Base-by-base conservation (phyloP, 2,329 filamentous ascomycete genomes). In the Aschersonia sp. region DNA sequence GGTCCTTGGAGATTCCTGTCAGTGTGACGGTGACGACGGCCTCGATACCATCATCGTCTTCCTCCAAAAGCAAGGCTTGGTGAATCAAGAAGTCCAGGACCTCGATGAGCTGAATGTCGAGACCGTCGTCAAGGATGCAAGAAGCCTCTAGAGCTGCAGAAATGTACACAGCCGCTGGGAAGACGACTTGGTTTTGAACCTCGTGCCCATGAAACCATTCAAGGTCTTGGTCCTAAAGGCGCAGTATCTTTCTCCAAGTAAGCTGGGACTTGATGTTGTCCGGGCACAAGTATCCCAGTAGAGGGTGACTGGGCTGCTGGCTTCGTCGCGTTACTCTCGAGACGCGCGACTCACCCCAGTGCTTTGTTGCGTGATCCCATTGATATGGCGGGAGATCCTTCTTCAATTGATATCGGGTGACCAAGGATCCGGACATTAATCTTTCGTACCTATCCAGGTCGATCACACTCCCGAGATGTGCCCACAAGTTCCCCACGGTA, bases 131-230 rank as follows among this genome's bases (percentile, higher is more conserved):
- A 7, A 48, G 30, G 29, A 45, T 31, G 28, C 10, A 5, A 5
- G 7, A n/a, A 4, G 41, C 32, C 31, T 52, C 50, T 10, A 52
- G 20, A 1, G 59, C 63, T 56, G 68, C 65, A 7, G 56, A 53
- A 1, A 68, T 31, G 48, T 65, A 70, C 0, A 56, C 64, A 2
- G 67, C 62, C 3, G 48, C 58, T 0, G 69, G 68, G 45, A 67
- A 67, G 1, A 71, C 51, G n/a, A 52, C 46, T 30, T 54, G 45
- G 0, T 46, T 48, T 6, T 53, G 60, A 48, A 48, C 59, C 44
- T 0, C 51, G 52, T 50, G 61, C 47, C 55, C 53, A 2, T 44
- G 41, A 7, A 42, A 3, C 40, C 40, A 42, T 5, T 9, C 9
- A 5, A 42, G 40, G 7, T 42, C 40, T 38, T 38, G 40, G 40